Conservation (phyloP, 345 rosid species). For the Euphorbia tirucalli region DNA sequence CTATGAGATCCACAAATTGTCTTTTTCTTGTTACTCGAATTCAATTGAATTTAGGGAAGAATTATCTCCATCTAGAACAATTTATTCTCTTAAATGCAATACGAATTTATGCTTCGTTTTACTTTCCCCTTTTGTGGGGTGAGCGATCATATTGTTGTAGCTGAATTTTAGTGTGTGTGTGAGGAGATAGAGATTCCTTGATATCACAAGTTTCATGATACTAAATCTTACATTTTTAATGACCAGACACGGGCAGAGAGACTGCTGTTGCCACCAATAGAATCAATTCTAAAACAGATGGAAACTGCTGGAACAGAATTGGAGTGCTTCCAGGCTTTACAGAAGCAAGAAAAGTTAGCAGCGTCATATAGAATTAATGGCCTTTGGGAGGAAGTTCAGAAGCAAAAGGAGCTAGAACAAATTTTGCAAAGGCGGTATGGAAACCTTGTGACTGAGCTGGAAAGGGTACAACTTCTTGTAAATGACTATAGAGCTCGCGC, state of each 20-base stretch:
- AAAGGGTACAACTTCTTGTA: conserved; percentile 47
- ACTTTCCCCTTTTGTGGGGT: background rate
- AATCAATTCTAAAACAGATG: conserved; percentile 74
- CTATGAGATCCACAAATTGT: background rate
- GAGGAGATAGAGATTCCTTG: background rate
- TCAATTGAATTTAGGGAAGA: background rate
- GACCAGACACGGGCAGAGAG: conserved; percentile 70
- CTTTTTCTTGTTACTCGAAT: background rate
- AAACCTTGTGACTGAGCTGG: conserved; percentile 53
- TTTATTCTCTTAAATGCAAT: background rate
- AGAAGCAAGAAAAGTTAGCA: conserved; percentile 91
- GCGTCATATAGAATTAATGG: conserved; percentile 76
- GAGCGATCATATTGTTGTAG: too few relatives aligned
- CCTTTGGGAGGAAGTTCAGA: conserved; percentile 81
- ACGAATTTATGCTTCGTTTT: background rate
- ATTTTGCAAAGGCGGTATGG: conserved; percentile 74
- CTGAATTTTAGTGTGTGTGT: too few relatives aligned
- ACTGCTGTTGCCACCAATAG: conserved; percentile 66
- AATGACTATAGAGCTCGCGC: conserved; percentile 49
- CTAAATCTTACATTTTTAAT: conserved; percentile 17
- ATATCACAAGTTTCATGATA: too few relatives aligned
- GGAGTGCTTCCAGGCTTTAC: conserved; percentile 83
- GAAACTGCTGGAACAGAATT: conserved; percentile 88
- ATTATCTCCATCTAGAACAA: background rate
- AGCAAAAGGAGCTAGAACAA: conserved; percentile 84